Conservation (phyloP, 2,329 filamentous ascomycete species). For the Xylariaceae sp. region DNA sequence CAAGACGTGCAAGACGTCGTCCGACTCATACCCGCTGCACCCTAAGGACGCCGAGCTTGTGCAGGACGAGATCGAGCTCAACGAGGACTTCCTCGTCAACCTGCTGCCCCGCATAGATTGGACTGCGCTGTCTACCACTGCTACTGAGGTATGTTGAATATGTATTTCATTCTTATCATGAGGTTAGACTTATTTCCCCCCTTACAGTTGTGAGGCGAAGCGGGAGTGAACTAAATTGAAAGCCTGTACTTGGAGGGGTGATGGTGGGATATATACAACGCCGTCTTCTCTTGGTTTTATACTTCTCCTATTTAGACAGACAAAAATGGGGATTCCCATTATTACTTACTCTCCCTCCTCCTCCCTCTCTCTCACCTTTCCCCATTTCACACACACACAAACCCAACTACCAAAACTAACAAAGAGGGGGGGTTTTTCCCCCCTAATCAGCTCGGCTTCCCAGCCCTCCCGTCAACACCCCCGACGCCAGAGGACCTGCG, state of each 20-base stretch:
- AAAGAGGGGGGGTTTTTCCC: too few species aligned
- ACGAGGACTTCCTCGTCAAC: constrained; percentile 81
- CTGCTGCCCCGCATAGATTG: constrained; percentile 89
- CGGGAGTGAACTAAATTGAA: too few species aligned
- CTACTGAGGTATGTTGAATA: constrained; percentile 69
- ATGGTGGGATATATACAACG: too few species aligned
- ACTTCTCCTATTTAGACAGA: too few species aligned
- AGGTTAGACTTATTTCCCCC: too few species aligned
- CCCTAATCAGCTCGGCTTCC: constrained; percentile 87
- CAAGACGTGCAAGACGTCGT: constrained; percentile 87
- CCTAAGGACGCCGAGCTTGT: constrained; percentile 91
- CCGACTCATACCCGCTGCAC: constrained; percentile 86
- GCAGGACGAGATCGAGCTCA: constrained; percentile 81
- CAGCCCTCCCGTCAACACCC: constrained; percentile 69
- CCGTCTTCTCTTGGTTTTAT: too few species aligned
- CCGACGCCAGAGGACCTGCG: constrained; percentile 68
- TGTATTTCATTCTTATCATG: background rate
- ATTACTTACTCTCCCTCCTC: too few species aligned
- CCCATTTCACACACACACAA: too few species aligned
- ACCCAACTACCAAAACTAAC: background rate
- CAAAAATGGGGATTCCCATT: too few species aligned
- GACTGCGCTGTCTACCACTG: constrained; percentile 77
- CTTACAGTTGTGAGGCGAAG: too few species aligned
- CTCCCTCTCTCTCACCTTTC: too few species aligned
- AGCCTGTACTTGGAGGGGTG: too few species aligned